Evolutionary conservation across 805 yeast species (phyloP), one percentile per base, ranked within the genome.

Genomic region (Lipomyces yamanashiensis): DNA sequence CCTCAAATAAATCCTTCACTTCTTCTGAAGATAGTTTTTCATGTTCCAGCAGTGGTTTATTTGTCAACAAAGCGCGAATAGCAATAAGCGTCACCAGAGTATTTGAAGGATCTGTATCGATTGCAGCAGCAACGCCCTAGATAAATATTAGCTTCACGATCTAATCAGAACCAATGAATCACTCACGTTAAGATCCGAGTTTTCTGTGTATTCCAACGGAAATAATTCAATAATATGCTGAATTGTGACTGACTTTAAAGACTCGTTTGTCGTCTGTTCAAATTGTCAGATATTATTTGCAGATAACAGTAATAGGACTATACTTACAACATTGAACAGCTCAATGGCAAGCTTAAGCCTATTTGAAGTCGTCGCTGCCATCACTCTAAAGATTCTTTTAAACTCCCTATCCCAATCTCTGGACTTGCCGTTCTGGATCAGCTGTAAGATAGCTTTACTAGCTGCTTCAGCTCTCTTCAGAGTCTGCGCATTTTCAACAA

Each of bases 241-340:
- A 12, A 48, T 33, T 1, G n/a, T 33, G 37, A 48, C 7, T 28
- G 37, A 28, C 52, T 28, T 48, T 17, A 48, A 48, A 15, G 43
- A n/a, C n/a, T 34, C 23, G 23, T 19, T 13, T 6, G 41, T 37
- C 33, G 23, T 43, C 54, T 48, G n/a, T 39, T 13, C 47, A 43
- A n/a, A 17, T 43, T 43, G 17, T n/a, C 17, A n/a, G 17, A 8
- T 15, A n/a, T 43, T 19, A 43, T 2, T 39, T 4, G n/a, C 43
- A 39, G 4, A 39, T 15, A 45, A 45, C 1, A 3, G 28, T 28
- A 28, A 19, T 17, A 23, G 33, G 28, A 33, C 12, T 17, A 17
- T 9, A 40, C 57, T 21, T 15, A 53, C 57, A 21, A 37, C 13
- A 33, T 53, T 41, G 12, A 53, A 53, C 37, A 53, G 23, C 21